Evolutionary conservation across 2,329 filamentous ascomycete species (phyloP), one percentile per base, ranked within the genome.

Genomic region (Didymella exigua): DNA sequence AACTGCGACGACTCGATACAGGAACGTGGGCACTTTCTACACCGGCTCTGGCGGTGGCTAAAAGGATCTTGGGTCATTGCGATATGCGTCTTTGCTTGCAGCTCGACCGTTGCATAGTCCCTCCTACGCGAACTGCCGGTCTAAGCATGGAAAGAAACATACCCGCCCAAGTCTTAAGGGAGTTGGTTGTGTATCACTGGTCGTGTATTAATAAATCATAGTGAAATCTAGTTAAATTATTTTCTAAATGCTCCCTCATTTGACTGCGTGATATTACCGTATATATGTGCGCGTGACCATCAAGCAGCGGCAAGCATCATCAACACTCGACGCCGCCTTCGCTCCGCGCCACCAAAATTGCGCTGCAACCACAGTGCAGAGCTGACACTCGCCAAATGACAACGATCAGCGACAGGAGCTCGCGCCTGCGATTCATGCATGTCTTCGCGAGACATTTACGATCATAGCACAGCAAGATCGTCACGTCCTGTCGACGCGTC

Each of bases 1-100:
- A 44, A 37, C 59, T 23, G 36, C 40, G 24, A 60, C 50, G 2
- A 45, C 40, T 33, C 43, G 33, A 10, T 62, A 57, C 42, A 48
- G 51, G 16, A 44, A 44, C 8, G n/a, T 29, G 19, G 51, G 38
- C 13, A 26, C 51, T 16, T 48, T 44, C 33, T 54, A 49, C 19
- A 49, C 44, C n/a, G 51, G 51, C 13, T n/a, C 31, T 2, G 38
- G 36, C 13, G 18, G 26, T 16, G 44, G 13, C 8, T 54, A 29
- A 27, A n/a, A 23, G 23, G 16, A 9, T 34, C 21, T 23, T 26
- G n/a, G 7, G 8, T 16, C 7, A 21, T 5, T 19, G 18, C 34
- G 11, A n/a, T 37, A 11, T 19, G 16, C 24, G 14, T n/a, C 18
- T 14, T 14, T 19, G 18, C 23, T 19, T 36, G 26, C 21, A 37